Evolutionary conservation across 306 rosid genomes (phyloP).

Genomic region (Trifolium repens): DNA sequence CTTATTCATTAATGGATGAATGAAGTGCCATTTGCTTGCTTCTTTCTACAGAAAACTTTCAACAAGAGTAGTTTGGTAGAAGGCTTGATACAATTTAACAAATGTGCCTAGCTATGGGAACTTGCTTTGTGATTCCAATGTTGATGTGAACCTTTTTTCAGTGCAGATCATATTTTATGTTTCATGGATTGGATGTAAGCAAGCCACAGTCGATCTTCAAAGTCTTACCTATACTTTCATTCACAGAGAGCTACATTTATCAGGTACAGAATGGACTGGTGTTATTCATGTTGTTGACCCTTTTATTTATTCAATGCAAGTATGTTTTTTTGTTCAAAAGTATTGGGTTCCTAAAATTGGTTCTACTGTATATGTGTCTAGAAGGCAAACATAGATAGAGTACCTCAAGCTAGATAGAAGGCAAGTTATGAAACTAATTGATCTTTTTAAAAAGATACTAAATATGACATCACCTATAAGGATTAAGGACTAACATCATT

Average conservation of each 20-base stretch:
- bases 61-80: constrained; percentile 11
- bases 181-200: constrained; percentile 83
- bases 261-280: constrained; percentile 61
- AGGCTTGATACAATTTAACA: constrained; percentile 32
- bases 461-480: constrained; percentile 8
- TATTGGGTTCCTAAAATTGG: constrained; percentile 5
- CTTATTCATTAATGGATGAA: constrained; percentile 20
- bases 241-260: constrained; percentile 88
- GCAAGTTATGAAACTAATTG: constrained; percentile 21
- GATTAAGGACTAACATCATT: constrained; percentile 4
- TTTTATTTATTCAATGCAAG: constrained; percentile 15
- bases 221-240: constrained; percentile 77
- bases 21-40: background rate
- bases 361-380: constrained; percentile 23
- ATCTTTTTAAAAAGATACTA: background rate
- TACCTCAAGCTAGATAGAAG: constrained; percentile 29
- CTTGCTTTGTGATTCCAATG: constrained; percentile 30
- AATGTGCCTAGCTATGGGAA: constrained; percentile 4
- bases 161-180: constrained; percentile 98
- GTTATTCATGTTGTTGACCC: constrained; percentile 26
- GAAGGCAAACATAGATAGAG: constrained; percentile 22
- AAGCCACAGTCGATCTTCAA: constrained; percentile 71
- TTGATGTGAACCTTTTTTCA: constrained; percentile 47
- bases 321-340: background rate
- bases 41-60: background rate